Percentiles rank a stretch among this genome's conserved stretches.
Evolutionary conservation across 768 basidiomycete species (phyloP).

Genomic region (Hemileccinum rubropunctum): DNA sequence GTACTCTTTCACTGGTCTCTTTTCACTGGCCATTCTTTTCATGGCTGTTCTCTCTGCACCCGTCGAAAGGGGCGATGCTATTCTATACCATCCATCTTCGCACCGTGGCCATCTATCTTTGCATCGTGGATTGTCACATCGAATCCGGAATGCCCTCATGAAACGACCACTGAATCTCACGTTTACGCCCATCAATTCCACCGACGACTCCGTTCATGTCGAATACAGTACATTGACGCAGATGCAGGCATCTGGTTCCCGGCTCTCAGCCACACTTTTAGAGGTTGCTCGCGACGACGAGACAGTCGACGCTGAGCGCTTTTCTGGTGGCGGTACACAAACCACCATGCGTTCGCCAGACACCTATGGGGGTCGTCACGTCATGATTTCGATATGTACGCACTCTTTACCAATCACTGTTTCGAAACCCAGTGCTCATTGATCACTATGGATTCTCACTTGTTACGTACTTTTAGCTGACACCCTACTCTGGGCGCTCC

Average conservation of each 20-base stretch:
- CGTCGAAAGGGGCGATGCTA: neutral
- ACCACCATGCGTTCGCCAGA: neutral
- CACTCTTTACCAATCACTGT: neutral
- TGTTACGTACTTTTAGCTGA: neutral
- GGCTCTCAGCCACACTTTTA: conserved; percentile 2
- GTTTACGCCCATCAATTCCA: neutral
- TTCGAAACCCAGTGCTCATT: neutral
- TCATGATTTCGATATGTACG: conserved; percentile 4
- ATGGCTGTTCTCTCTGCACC: neutral
- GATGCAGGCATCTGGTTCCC: neutral
- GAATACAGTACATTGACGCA: neutral
- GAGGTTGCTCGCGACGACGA: neutral
- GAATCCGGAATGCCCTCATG: neutral
- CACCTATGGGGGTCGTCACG: neutral
- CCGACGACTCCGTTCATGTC: neutral
- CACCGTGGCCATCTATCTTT: neutral
- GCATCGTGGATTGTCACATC: conserved; percentile 4
- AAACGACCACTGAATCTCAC: conserved; percentile 4
- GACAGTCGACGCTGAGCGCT: neutral
- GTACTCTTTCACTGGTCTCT: neutral
- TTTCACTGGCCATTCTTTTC: conserved; percentile 1
- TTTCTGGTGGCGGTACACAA: neutral
- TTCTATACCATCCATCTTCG: conserved; percentile 1
- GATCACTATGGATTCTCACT: neutral
- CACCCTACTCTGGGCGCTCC: neutral